phyloP scores from a whole-genome alignment of 345 rosid species.

The Lepidium didymum region DNA sequence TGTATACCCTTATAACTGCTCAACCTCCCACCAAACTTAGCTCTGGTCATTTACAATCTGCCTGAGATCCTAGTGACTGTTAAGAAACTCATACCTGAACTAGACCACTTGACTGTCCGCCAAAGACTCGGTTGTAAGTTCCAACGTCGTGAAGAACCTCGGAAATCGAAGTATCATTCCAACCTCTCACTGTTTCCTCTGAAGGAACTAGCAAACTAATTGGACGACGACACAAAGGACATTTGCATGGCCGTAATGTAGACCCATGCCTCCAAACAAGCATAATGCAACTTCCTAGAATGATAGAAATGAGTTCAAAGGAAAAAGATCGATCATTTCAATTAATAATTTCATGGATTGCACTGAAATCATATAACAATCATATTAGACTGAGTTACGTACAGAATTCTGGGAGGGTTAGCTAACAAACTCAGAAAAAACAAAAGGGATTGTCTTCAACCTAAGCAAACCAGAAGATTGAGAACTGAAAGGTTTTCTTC shows the following conservation, averaged over 20 bases:
- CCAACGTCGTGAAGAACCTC: slow-evolving; percentile 44
- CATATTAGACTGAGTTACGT: neutral
- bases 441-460: neutral
- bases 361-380: neutral
- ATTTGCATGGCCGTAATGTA: slow-evolving; percentile 58
- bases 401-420: neutral
- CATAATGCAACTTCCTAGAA: slow-evolving; percentile 68
- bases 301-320: neutral
- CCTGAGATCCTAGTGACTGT: neutral
- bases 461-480: neutral
- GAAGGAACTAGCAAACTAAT: slow-evolving; percentile 68
- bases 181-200: slow-evolving; percentile 42
- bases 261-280: slow-evolving; percentile 74
- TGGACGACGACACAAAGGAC: slow-evolving; percentile 74
- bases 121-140: slow-evolving; percentile 63
- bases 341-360: neutral
- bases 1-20: neutral
- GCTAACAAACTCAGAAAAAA: neutral
- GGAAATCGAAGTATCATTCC: slow-evolving; percentile 34
- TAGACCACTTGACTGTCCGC: slow-evolving; percentile 41
- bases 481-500: neutral
- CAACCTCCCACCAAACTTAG: neutral
- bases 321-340: neutral
- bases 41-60: neutral
- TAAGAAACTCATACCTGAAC: slow-evolving; percentile 44